These are phyloP conservation scores for Dendrobium officinale DNA, from an alignment of 106 monocot species.

Conservation along the genomic window DNA sequence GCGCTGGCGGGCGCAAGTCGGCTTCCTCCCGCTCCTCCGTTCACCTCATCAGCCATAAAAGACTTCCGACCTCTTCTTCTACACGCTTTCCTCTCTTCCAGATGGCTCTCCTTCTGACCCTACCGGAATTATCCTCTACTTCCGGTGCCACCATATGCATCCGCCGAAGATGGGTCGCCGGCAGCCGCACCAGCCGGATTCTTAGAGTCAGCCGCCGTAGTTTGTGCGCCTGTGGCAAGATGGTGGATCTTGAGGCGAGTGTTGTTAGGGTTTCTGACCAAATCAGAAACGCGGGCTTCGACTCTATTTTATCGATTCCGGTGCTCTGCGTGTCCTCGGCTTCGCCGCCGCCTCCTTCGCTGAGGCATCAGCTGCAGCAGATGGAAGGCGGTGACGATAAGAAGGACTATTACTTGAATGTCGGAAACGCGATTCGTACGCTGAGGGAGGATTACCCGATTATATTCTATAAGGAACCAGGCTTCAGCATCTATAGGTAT, in stretches of 20 bases:
- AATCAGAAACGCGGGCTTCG: constrained; percentile 14
- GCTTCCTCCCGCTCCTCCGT: neutral
- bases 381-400: constrained; percentile 37
- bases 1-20: neutral
- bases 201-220: neutral
- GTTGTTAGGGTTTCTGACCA: constrained; percentile 48
- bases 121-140: neutral
- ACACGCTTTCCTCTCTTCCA: neutral
- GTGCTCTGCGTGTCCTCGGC: constrained; percentile 18
- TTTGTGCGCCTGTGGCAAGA: constrained; percentile 10
- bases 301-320: constrained; percentile 15
- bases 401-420: constrained; percentile 66
- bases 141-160: neutral
- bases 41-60: neutral
- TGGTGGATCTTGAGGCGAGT: constrained; percentile 24
- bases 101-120: constrained; percentile 6
- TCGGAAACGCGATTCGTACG: constrained; percentile 77
- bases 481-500: constrained; percentile 72
- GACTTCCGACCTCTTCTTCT: neutral
- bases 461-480: constrained; percentile 55
- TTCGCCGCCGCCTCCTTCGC: constrained; percentile 13
- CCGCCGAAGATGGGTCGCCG: neutral
- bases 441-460: constrained; percentile 66
- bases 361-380: constrained; percentile 15
- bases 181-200: neutral